These are phyloP conservation scores for Fusarium algeriense DNA, from an alignment of 2,329 filamentous ascomycete genomes.

Conservation along the genomic window DNA sequence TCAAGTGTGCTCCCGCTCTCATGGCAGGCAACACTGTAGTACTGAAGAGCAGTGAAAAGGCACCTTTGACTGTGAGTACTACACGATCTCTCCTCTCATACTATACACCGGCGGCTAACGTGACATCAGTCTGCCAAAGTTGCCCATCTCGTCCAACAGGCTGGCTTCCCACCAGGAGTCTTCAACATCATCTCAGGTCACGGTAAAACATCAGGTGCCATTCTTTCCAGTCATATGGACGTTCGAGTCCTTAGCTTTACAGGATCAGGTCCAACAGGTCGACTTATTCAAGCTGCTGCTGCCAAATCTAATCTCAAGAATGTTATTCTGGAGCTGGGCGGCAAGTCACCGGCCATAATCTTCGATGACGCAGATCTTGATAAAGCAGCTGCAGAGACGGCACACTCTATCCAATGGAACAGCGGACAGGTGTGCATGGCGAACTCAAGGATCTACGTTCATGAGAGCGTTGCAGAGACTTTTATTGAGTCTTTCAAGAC, in stretches of 20 bases:
- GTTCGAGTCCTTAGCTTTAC: constrained; percentile 83
- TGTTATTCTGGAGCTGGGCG: constrained; percentile 74
- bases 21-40: constrained; percentile 24
- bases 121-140: constrained; percentile 23
- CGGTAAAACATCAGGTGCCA: constrained; percentile 73
- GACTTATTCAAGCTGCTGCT: constrained; percentile 76
- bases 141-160: constrained; percentile 72
- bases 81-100: too few relatives aligned
- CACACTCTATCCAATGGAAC: constrained; percentile 62
- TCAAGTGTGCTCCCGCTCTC: constrained; percentile 51
- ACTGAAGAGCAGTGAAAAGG: constrained; percentile 29
- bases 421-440: constrained; percentile 71
- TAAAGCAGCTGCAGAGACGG: constrained; percentile 61
- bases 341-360: constrained; percentile 73
- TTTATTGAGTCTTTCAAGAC: constrained; percentile 13
- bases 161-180: constrained; percentile 80
- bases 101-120: too few relatives aligned
- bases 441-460: constrained; percentile 69
- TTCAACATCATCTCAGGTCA: constrained; percentile 80
- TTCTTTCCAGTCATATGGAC: constrained; percentile 74
- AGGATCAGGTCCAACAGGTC: constrained; percentile 77
- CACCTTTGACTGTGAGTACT: constrained; percentile 10
- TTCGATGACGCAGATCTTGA: constrained; percentile 64
- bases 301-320: constrained; percentile 73
- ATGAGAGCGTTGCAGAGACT: constrained; percentile 57